Evolutionary conservation across 805 yeast genomes (phyloP).

Genomic region (Metschnikowia picachoensis): DNA sequence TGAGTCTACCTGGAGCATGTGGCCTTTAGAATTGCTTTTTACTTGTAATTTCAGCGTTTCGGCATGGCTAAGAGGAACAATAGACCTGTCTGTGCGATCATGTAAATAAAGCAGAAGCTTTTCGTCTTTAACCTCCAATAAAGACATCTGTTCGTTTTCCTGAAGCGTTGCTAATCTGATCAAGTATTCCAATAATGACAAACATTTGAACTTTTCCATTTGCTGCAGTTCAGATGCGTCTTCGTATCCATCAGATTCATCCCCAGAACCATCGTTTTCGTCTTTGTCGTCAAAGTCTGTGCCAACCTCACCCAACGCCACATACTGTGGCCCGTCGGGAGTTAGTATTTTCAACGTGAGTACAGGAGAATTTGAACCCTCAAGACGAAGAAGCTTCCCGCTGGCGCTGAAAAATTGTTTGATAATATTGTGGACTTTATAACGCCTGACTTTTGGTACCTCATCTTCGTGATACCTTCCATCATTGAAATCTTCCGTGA

Average conservation of each 20-base stretch:
- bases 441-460: constrained; percentile 24
- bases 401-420: constrained; percentile 67
- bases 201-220: constrained; percentile 25
- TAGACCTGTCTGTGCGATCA: constrained; percentile 44
- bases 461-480: constrained; percentile 67
- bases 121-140: constrained; percentile 62
- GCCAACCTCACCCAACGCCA: constrained; percentile 20
- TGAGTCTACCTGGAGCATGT: constrained; percentile 25
- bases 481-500: constrained; percentile 62
- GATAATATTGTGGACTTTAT: constrained; percentile 41
- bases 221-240: neutral
- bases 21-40: constrained; percentile 15
- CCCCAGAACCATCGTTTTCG: constrained; percentile 25
- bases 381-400: constrained; percentile 59
- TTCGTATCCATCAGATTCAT: constrained; percentile 11
- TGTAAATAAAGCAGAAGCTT: constrained; percentile 55
- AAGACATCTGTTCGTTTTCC: constrained; percentile 50
- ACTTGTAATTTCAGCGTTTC: constrained; percentile 12
- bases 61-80: constrained; percentile 19
- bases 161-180: constrained; percentile 59
- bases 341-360: constrained; percentile 50
- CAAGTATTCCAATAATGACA: constrained; percentile 62
- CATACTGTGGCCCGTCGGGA: constrained; percentile 16
- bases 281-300: constrained; percentile 16
- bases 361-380: constrained; percentile 62